These are phyloP conservation scores for Globisporangium heterothallicum DNA, from an alignment of 352 stramenopile species.

Conservation along the genomic window DNA sequence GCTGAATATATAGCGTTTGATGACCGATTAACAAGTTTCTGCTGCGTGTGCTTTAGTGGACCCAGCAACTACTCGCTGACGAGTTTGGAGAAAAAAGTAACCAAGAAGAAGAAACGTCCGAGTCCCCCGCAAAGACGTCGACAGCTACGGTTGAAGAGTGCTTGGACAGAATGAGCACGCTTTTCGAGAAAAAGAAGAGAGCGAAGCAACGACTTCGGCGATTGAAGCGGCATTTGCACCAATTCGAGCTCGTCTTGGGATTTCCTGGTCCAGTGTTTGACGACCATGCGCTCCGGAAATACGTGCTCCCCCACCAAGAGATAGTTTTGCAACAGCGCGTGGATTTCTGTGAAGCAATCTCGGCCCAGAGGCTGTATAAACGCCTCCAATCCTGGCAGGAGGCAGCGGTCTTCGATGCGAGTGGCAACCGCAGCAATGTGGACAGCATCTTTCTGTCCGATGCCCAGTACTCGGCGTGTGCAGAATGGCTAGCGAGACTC, in stretches of 20 bases:
- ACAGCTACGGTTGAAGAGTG: conserved; percentile 2
- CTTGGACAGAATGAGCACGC: not conserved
- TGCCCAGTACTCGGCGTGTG: conserved; percentile 36
- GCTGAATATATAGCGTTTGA: not conserved
- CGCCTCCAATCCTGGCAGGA: conserved; percentile 29
- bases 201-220: not conserved
- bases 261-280: conserved; percentile 4
- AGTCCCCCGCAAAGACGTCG: not conserved
- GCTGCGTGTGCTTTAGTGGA: not conserved
- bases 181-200: conserved; percentile 2
- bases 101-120: conserved; percentile 9
- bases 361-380: conserved; percentile 26
- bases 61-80: conserved; percentile 2
- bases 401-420: conserved; percentile 9
- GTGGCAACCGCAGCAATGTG: not conserved
- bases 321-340: conserved; percentile 23
- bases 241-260: conserved; percentile 10
- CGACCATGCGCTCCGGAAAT: conserved; percentile 16
- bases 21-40: not conserved
- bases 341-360: conserved; percentile 25
- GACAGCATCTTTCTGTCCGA: conserved; percentile 24
- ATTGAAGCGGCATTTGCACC: conserved; percentile 8
- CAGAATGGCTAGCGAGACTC: conserved; percentile 15
- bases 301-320: conserved; percentile 23
- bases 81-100: conserved; percentile 8